Evolutionary conservation across 139 green algal species (phyloP), one percentile per base, ranked within the genome.

Genomic region (Desmodesmus armatus): DNA sequence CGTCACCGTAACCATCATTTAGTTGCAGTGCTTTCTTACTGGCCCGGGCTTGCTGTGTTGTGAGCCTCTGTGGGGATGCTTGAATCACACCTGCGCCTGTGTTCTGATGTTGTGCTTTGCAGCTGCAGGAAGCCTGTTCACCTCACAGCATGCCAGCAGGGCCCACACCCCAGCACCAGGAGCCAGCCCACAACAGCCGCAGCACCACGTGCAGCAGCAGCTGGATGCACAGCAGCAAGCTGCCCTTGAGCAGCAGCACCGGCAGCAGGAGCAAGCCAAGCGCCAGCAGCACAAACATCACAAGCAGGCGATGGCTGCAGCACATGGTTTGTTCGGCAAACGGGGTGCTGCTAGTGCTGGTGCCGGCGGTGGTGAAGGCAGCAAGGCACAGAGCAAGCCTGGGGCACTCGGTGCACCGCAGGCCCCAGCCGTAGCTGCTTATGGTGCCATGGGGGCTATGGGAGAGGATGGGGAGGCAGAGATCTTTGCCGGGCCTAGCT

Each of bases 161-260:
- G 72, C 29, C 44, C 44, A 29, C 43, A 79, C 72, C 29, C 72
- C 74, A 81, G 74, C 47, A 67, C 31, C 73, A 80, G 73, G 27
- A 67, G 73, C 31, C 37, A 9, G n/a, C 11, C 60, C 15, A 17
- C 60, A 69, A 17, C 60, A 69, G 60, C 60, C 15, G 60, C 60
- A 69, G 60, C 60, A 69, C 11, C 60, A 69, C 11, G 11, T 37
- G 11, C 19, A 53, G 9, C n/a, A 35, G 67, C 67, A 49, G 65
- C 25, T 51, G n/a, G 29, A 80, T 25, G 21, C 49, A 49, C 43
- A 43, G n/a, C 27, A 65, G 25, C 19, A 3, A 21, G 74, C n/a
- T 49, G 44, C 31, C 47, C 23, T 49, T 5, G 74, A 29, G 4
- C 27, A 81, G 74, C 47, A 11, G 3, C 27, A 23, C 15, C 37